Percentiles rank a stretch among this genome's conserved stretches.
These are phyloP conservation scores for Plectranthus barbatus DNA, from an alignment of 257 asterid genomes.

Conservation along the genomic window DNA sequence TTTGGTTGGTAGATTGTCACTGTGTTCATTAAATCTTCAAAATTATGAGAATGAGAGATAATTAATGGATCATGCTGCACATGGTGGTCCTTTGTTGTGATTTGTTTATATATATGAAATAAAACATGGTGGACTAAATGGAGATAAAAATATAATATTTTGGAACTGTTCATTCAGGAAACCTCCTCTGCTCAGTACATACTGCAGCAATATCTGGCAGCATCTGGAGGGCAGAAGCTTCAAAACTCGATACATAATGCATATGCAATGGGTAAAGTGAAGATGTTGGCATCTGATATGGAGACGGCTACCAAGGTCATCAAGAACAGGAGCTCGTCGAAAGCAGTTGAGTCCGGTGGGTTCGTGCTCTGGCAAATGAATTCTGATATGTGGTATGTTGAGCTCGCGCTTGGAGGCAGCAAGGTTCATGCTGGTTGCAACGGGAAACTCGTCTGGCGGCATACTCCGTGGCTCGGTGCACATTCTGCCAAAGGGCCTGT, in stretches of 20 bases:
- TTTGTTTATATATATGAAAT: neutral
- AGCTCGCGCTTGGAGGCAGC: conserved; percentile 48
- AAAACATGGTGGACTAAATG: neutral
- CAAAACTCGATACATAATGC: conserved; percentile 44
- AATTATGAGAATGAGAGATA: conserved; percentile 4
- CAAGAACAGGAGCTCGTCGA: conserved; percentile 32
- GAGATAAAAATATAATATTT: neutral
- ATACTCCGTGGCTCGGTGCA: conserved; percentile 56
- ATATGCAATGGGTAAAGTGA: conserved; percentile 49
- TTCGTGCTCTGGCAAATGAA: conserved; percentile 61
- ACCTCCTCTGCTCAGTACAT: conserved; percentile 52
- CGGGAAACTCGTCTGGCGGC: conserved; percentile 53
- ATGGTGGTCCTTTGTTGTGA: conserved; percentile 26
- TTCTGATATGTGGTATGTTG: conserved; percentile 57
- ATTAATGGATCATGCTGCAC: conserved; percentile 15
- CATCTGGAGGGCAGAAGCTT: conserved; percentile 51
- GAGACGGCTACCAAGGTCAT: conserved; percentile 46
- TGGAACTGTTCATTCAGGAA: conserved; percentile 24
- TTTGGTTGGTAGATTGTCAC: conserved; percentile 26
- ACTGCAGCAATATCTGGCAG: conserved; percentile 48
- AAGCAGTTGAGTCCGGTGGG: conserved; percentile 41
- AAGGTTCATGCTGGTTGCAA: conserved; percentile 56
- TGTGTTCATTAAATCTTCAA: conserved; percentile 19
- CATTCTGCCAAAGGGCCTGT: conserved; percentile 59
- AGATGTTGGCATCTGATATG: conserved; percentile 45